Conservation (phyloP, 148 eudicot genomes). For the Polygonum aviculare region DNA sequence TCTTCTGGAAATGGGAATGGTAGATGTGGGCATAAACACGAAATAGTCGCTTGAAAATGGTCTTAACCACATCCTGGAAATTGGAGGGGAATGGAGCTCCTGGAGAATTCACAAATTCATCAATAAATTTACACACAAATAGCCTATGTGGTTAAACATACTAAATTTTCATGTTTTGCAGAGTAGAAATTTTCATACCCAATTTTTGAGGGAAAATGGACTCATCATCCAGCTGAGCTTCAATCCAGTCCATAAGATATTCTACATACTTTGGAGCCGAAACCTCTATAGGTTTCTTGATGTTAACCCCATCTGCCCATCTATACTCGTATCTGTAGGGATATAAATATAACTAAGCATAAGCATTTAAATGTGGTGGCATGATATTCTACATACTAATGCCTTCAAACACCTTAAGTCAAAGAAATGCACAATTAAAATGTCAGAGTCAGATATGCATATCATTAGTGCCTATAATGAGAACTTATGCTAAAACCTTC, state of each 20-base stretch:
- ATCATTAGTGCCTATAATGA: not conserved
- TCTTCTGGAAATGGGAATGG: constrained; percentile 36
- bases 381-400: not conserved
- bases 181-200: constrained; percentile 15
- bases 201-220: constrained; percentile 32
- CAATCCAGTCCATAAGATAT: constrained; percentile 41
- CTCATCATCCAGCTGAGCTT: constrained; percentile 35
- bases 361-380: not conserved
- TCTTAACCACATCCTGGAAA: constrained; percentile 35
- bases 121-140: not conserved
- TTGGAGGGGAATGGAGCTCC: constrained; percentile 37
- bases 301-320: constrained; percentile 41
- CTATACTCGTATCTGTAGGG: constrained; percentile 30
- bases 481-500: not conserved
- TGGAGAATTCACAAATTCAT: constrained; percentile 10
- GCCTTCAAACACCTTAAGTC: not conserved
- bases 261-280: constrained; percentile 42
- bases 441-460: not conserved
- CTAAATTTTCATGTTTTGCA: not conserved
- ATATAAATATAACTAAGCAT: not conserved
- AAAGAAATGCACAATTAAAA: not conserved
- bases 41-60: constrained; percentile 34
- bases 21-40: constrained; percentile 44
- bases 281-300: constrained; percentile 40
- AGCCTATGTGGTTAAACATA: not conserved